These are phyloP conservation scores for Miscanthus sacchariflorus DNA, from an alignment of 202 grass and related monocot species.

Conservation along the genomic window DNA sequence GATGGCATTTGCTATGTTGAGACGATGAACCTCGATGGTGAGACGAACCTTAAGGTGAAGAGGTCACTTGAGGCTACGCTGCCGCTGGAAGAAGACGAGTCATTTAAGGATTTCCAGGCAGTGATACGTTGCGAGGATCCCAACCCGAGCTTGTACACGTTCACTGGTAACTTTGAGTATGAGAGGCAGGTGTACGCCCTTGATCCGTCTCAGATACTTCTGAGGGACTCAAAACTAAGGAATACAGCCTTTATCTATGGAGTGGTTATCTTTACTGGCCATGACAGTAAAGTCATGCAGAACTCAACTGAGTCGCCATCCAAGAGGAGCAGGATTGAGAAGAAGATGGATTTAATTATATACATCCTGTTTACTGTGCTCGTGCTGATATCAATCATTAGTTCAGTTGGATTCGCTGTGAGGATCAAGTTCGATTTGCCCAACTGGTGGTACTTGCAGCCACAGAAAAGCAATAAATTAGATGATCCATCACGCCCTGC, in stretches of 20 bases:
- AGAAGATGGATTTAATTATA: conserved; percentile 96
- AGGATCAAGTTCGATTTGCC: conserved; percentile 88
- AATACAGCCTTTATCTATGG: conserved; percentile 94
- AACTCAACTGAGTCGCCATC: conserved; percentile 92
- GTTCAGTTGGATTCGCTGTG: conserved; percentile 92
- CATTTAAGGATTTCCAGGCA: conserved; percentile 80
- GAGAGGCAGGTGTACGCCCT: conserved; percentile 89
- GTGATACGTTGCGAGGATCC: conserved; percentile 90
- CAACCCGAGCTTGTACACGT: conserved; percentile 90
- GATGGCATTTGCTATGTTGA: conserved; percentile 99
- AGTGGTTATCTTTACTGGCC: conserved; percentile 91
- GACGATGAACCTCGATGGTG: conserved; percentile 99
- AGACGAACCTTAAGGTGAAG: conserved; percentile 98
- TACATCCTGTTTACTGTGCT: conserved; percentile 93
- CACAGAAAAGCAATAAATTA: conserved; percentile 57
- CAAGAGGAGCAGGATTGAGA: conserved; percentile 96
- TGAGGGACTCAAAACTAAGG: conserved; percentile 97
- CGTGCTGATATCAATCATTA: conserved; percentile 92
- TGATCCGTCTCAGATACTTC: conserved; percentile 90
- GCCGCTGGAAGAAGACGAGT: conserved; percentile 78
- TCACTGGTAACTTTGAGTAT: conserved; percentile 91
- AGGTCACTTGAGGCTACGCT: conserved; percentile 90
- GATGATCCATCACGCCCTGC: conserved; percentile 71
- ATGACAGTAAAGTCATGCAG: conserved; percentile 99
- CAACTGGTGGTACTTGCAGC: conserved; percentile 89